phyloP scores from a whole-genome alignment of 371 early-diverging fungal species.

The Dipsacomyces acuminosporus region DNA sequence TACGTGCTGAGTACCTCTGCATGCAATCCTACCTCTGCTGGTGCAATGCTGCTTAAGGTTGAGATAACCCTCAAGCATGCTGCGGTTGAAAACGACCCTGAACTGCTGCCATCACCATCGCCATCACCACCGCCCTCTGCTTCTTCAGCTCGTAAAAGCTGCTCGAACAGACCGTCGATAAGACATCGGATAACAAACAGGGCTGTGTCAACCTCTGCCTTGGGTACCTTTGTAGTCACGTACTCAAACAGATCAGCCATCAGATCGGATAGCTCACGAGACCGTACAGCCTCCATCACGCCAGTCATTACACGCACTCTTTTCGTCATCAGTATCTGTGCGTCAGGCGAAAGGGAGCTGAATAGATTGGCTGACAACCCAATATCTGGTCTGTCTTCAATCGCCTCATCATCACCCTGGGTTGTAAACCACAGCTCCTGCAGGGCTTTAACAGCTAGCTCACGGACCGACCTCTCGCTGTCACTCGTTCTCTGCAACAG shows the following conservation, averaged over 20 bases:
- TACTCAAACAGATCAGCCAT: slow-evolving; percentile 31
- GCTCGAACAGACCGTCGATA: slow-evolving; percentile 64
- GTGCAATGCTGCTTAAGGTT: slow-evolving; percentile 39
- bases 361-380: slow-evolving; percentile 24
- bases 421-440: slow-evolving; percentile 70
- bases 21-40: slow-evolving; percentile 33
- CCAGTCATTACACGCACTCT: slow-evolving; percentile 46
- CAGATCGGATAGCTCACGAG: slow-evolving; percentile 30
- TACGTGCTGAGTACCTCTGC: slow-evolving; percentile 31
- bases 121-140: neutral
- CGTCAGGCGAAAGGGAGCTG: slow-evolving; percentile 35
- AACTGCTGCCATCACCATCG: no score
- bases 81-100: slow-evolving; percentile 24
- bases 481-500: slow-evolving; percentile 70
- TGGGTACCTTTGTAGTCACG: slow-evolving; percentile 8
- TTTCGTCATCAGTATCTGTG: slow-evolving; percentile 29
- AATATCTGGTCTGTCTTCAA: slow-evolving; percentile 29
- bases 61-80: slow-evolving; percentile 39
- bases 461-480: slow-evolving; percentile 71
- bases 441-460: slow-evolving; percentile 64
- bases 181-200: slow-evolving; percentile 52
- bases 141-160: slow-evolving; percentile 40
- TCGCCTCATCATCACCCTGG: slow-evolving; percentile 47
- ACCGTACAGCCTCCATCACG: slow-evolving; percentile 28
- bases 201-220: slow-evolving; percentile 28